Percentiles rank a stretch among this genome's conserved stretches.
phyloP scores from a whole-genome alignment of 2,329 filamentous ascomycete species.

The Botrytis hyacinthi region DNA sequence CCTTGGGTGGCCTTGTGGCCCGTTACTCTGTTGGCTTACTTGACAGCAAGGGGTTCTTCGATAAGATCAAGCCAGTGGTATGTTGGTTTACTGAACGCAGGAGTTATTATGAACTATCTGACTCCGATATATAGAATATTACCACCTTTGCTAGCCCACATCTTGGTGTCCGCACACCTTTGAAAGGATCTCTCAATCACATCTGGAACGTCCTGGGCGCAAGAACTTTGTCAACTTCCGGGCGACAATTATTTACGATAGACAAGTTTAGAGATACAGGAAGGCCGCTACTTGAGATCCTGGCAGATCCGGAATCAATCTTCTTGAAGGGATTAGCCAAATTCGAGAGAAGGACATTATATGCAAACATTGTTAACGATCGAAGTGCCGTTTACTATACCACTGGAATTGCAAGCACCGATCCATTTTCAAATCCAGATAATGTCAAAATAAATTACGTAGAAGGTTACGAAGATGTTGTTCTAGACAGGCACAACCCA shows the following conservation, averaged over 20 bases:
- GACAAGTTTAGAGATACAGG: conserved; percentile 82
- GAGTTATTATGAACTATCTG: background rate
- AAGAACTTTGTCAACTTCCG: conserved; percentile 76
- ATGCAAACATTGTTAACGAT: conserved; percentile 87
- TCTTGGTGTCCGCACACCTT: conserved; percentile 70
- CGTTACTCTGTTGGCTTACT: conserved; percentile 85
- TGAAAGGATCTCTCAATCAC: conserved; percentile 62
- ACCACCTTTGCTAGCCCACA: conserved; percentile 87
- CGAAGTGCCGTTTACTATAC: conserved; percentile 80
- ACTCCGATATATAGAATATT: conserved; percentile 63
- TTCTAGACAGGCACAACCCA: conserved; percentile 68
- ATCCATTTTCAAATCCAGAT: conserved; percentile 71
- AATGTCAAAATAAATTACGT: conserved; percentile 71
- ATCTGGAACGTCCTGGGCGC: conserved; percentile 84
- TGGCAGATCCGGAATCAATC: conserved; percentile 80
- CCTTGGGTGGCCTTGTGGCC: conserved; percentile 80
- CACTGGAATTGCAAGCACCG: conserved; percentile 69
- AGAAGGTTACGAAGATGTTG: conserved; percentile 68
- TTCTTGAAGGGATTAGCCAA: conserved; percentile 76
- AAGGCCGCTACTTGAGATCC: conserved; percentile 73
- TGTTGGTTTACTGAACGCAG: conserved; percentile 25
- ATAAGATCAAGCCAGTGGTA: conserved; percentile 75
- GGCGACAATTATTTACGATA: conserved; percentile 81
- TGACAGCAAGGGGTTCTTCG: conserved; percentile 75
- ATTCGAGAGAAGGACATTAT: conserved; percentile 76